phyloP scores from a whole-genome alignment of 108 stramenopile genomes.

The Pelagomonas calceolata region DNA sequence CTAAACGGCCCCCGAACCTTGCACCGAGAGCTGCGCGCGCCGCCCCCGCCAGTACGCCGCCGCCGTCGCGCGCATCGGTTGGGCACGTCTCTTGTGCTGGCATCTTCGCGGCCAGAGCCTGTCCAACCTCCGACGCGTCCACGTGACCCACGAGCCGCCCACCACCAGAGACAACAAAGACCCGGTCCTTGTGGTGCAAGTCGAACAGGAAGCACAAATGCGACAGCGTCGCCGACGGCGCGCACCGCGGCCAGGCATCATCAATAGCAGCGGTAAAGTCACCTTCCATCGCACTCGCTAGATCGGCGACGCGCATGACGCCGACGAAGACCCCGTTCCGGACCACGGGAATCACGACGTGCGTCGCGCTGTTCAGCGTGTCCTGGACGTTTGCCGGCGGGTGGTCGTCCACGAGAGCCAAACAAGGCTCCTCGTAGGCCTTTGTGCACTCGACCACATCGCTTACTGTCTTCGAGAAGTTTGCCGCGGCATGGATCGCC shows the following conservation, averaged over 20 bases:
- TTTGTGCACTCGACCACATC: conserved; percentile 10
- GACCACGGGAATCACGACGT: not conserved
- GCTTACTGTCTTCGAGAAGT: conserved; percentile 11
- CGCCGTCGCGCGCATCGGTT: no score
- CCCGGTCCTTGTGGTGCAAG: not conserved
- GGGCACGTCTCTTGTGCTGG: no score
- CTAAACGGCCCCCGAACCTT: no score
- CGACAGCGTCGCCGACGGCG: not conserved
- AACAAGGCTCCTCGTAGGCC: not conserved
- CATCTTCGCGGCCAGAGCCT: no score
- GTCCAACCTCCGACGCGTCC: not conserved
- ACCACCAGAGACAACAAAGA: not conserved
- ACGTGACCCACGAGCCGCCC: not conserved
- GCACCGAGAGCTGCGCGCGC: no score
- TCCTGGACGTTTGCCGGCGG: not conserved
- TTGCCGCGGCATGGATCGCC: conserved; percentile 7
- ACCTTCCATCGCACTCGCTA: not conserved
- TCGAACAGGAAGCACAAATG: not conserved
- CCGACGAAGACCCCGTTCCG: not conserved
- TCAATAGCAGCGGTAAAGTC: not conserved
- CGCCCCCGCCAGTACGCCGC: no score
- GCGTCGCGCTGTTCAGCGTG: not conserved
- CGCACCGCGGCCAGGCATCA: not conserved
- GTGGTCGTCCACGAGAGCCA: not conserved
- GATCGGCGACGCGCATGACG: not conserved